Percentiles rank a stretch among this genome's conserved stretches.
Evolutionary conservation across 164 flowering plant species (phyloP).

Genomic region (Stephania japonica): DNA sequence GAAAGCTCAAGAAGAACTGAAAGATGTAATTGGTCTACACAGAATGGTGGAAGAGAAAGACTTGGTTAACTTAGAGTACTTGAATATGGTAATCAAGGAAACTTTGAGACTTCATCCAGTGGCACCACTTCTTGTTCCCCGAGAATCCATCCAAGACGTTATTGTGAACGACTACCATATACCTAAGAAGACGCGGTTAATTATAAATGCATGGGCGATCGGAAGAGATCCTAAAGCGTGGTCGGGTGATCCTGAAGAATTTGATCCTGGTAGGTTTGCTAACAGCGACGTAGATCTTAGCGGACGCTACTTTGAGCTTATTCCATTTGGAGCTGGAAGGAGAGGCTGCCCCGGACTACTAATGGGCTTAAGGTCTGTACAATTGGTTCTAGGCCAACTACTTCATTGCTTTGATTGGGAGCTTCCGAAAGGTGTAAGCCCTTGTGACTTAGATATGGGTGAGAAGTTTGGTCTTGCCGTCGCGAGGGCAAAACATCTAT

Average conservation of each 20-base stretch:
- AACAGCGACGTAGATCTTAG: not conserved
- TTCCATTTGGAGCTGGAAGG: not conserved
- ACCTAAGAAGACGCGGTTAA: slow-evolving; percentile 13
- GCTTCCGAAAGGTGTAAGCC: not conserved
- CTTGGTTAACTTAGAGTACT: no score
- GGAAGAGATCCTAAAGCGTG: slow-evolving; percentile 18
- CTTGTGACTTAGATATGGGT: slow-evolving; percentile 12
- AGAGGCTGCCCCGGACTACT: not conserved
- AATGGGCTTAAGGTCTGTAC: not conserved
- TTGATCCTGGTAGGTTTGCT: slow-evolving; percentile 9
- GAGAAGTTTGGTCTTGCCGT: slow-evolving; percentile 14
- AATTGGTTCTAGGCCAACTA: not conserved
- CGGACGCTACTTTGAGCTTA: not conserved
- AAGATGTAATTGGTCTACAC: no score
- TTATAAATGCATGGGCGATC: slow-evolving; percentile 22
- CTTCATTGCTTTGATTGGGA: not conserved
- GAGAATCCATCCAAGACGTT: slow-evolving; percentile 13
- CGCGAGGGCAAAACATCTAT: slow-evolving; percentile 10
- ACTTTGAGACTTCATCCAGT: no score
- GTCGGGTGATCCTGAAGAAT: slow-evolving; percentile 6
- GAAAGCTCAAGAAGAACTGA: not conserved
- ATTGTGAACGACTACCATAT: slow-evolving; percentile 19
- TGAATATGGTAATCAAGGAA: no score
- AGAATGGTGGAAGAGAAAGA: no score
- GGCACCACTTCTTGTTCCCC: slow-evolving; percentile 19